Evolutionary conservation across 2,329 filamentous ascomycete species (phyloP).

Genomic region (Colletotrichum lini): DNA sequence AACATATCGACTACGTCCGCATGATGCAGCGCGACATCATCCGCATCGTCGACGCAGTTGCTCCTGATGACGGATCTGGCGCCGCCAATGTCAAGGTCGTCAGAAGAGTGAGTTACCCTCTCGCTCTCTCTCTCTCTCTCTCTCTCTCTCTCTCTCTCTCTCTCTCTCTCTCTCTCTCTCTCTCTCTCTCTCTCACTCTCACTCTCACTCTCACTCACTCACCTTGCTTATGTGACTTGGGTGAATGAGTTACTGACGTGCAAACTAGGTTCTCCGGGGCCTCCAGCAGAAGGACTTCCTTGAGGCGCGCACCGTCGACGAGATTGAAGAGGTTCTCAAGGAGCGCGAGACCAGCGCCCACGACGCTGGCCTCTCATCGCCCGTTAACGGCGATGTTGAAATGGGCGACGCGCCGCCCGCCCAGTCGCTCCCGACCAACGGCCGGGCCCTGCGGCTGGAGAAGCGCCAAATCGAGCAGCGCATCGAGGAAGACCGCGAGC

Average conservation of each 20-base stretch:
- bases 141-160: too few species aligned
- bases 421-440: constrained; percentile 56
- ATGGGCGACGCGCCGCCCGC: constrained; percentile 59
- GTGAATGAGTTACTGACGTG: constrained; percentile 25
- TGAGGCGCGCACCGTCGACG: constrained; percentile 78
- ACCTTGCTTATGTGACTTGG: not conserved
- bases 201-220: too few species aligned
- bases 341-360: constrained; percentile 79
- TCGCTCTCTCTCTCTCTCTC: too few species aligned
- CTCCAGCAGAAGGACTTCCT: constrained; percentile 81
- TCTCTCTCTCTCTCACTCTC: too few species aligned
- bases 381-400: constrained; percentile 59
- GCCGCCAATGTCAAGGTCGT: constrained; percentile 96
- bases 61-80: constrained; percentile 87
- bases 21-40: constrained; percentile 98
- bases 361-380: constrained; percentile 67
- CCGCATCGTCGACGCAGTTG: constrained; percentile 91
- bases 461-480: constrained; percentile 94
- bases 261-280: constrained; percentile 73
- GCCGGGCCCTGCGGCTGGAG: constrained; percentile 68
- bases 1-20: constrained; percentile 84
- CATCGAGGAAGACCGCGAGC: constrained; percentile 95
- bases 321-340: constrained; percentile 87
- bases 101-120: constrained; percentile 72
- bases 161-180: too few species aligned